Evolutionary conservation across 2,329 filamentous ascomycete genomes (phyloP).

Genomic region (Ascochyta koolunga): DNA sequence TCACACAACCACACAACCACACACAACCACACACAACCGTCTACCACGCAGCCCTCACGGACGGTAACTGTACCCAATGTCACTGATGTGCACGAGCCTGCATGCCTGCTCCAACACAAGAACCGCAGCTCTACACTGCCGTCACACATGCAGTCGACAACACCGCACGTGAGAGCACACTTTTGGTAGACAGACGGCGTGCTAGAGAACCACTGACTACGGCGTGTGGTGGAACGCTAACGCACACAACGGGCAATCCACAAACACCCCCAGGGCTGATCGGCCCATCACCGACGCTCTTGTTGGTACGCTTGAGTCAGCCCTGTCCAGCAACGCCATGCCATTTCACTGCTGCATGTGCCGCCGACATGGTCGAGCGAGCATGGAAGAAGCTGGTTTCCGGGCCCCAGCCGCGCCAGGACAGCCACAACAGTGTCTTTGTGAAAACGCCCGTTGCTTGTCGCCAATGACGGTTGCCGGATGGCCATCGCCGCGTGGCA

Average conservation of each 20-base stretch:
- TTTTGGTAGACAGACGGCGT: neutral
- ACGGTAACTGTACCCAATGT: neutral
- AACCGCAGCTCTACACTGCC: neutral
- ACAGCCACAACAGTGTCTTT: conserved; percentile 10
- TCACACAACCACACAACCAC: no score
- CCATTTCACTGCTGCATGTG: conserved; percentile 6
- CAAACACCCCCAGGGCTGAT: conserved; percentile 1
- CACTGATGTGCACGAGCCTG: neutral
- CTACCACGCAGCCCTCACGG: neutral
- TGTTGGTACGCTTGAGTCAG: conserved; percentile 8
- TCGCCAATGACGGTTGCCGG: conserved; percentile 6
- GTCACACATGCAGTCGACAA: neutral
- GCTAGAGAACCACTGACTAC: conserved; percentile 3
- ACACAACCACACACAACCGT: no score
- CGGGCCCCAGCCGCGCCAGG: conserved; percentile 6
- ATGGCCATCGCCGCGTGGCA: conserved; percentile 4
- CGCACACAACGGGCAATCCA: conserved; percentile 1
- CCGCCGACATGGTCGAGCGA: conserved; percentile 6
- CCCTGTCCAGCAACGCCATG: neutral
- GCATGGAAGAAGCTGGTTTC: conserved; percentile 9
- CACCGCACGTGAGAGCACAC: conserved; percentile 1
- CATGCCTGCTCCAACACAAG: no score
- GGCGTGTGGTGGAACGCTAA: conserved; percentile 1
- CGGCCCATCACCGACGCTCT: neutral
- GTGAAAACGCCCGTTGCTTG: neutral